These are phyloP conservation scores for Lunasporangiospora selenospora DNA, from an alignment of 192 early-diverging fungal species.

Conservation along the genomic window DNA sequence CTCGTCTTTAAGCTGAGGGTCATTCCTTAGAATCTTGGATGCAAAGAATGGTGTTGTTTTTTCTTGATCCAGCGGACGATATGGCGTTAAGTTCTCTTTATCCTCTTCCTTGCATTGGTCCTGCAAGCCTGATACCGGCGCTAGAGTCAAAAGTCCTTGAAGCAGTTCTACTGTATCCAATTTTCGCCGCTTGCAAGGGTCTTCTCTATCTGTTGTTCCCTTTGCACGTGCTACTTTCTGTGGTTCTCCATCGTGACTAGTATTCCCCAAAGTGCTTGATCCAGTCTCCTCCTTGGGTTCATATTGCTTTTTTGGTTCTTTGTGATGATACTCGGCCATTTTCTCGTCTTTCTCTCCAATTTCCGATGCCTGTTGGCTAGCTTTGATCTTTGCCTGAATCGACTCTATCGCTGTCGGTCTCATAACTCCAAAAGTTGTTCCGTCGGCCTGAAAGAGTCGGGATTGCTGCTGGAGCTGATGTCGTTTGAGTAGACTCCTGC, in stretches of 20 bases:
- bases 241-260: too few species aligned
- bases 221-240: too few species aligned
- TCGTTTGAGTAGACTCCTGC: slow-evolving; percentile 76
- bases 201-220: too few species aligned
- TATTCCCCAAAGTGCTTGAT: too few species aligned
- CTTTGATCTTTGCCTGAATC: slow-evolving; percentile 31
- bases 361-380: slow-evolving; percentile 1
- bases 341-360: background rate
- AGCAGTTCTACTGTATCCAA: too few species aligned
- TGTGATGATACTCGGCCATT: background rate
- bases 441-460: slow-evolving; percentile 83
- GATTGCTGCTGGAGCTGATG: slow-evolving; percentile 61
- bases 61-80: background rate
- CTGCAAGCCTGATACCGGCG: too few species aligned
- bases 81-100: background rate
- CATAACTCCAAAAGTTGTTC: slow-evolving; percentile 74
- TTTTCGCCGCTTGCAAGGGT: too few species aligned
- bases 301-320: too few species aligned
- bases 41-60: slow-evolving; percentile 76
- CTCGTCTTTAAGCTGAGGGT: slow-evolving; percentile 71
- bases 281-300: too few species aligned
- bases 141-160: too few species aligned
- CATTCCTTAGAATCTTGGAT: slow-evolving; percentile 67
- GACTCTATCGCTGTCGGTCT: slow-evolving; percentile 67
- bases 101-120: background rate